phyloP scores from a whole-genome alignment of 2,329 filamentous ascomycete species.

The Achaetomium macrosporum region DNA sequence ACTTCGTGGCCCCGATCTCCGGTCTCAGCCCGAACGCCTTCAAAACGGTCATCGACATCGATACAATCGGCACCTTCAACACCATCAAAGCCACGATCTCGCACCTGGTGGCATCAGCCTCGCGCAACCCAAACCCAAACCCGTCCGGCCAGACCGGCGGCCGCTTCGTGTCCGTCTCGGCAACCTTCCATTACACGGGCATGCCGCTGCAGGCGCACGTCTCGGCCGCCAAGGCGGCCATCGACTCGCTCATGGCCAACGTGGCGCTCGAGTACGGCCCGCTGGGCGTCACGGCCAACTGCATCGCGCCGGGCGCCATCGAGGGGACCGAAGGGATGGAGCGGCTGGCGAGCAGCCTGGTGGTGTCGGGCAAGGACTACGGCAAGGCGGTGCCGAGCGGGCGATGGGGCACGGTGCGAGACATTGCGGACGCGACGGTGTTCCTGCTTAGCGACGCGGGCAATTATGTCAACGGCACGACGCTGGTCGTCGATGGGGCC shows the following conservation, averaged over 20 bases:
- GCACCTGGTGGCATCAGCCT: slow-evolving; percentile 69
- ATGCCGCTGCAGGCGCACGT: slow-evolving; percentile 83
- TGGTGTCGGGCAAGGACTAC: slow-evolving; percentile 24
- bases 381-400: slow-evolving; percentile 60
- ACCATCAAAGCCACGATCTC: slow-evolving; percentile 88
- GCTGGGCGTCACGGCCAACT: slow-evolving; percentile 77
- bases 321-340: slow-evolving; percentile 75
- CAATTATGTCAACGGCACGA: slow-evolving; percentile 79
- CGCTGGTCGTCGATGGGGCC: slow-evolving; percentile 66
- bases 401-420: slow-evolving; percentile 70
- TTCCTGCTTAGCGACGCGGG: slow-evolving; percentile 82
- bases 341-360: slow-evolving; percentile 45
- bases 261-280: slow-evolving; percentile 88
- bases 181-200: slow-evolving; percentile 86
- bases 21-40: slow-evolving; percentile 84
- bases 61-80: slow-evolving; percentile 89
- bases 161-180: slow-evolving; percentile 83
- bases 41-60: slow-evolving; percentile 93
- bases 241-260: slow-evolving; percentile 76
- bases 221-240: slow-evolving; percentile 82
- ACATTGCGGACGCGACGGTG: slow-evolving; percentile 89
- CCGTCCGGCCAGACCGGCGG: slow-evolving; percentile 66
- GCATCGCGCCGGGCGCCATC: slow-evolving; percentile 84
- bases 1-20: slow-evolving; percentile 83
- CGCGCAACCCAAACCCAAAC: slow-evolving; percentile 51